Evolutionary conservation across 768 basidiomycete genomes (phyloP), one percentile per base, ranked within the genome.

Genomic region (Leccinum subgranulosum): DNA sequence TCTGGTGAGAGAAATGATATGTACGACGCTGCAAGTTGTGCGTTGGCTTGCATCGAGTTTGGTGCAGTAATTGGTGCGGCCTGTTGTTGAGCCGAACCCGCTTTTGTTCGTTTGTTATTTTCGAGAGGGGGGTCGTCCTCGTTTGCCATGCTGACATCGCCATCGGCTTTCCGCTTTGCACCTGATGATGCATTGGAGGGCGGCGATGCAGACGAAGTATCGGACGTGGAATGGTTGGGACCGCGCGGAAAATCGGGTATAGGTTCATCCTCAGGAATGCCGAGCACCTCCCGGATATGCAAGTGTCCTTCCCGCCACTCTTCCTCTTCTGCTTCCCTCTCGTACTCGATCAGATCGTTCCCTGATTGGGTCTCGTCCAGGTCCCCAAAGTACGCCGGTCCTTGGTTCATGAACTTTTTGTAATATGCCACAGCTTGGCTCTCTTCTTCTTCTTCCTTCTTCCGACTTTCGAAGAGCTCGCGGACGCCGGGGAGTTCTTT

Each of bases 401-500:
- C 91, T 67, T 93, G 92, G 63, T 88, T 85, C 75, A 85, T 83
- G 69, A 94, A 98, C 72, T 91, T 92, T 74, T 90, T 90, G 74
- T 92, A 94, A 67, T 81, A 89, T 0, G 81, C 79, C 19, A 86
- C 74, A 0, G 85, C 82, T 60, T 84, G 84, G 60, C 86, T 92
- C 73, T 97, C 94, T 69, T 97, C 95, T 33, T 92, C 89, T 48
- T 91, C 92, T 51, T 94, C 91, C 64, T 85, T 83, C 74, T 93
- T 90, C 47, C 87, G 83, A 70, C 87, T 86, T 69, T 88, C 79
- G 68, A 98, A 98, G n/a, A 99, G 82, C 72, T 98, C 96, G 57
- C 88, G 87, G 11, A 98, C 93, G 39, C 96, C 95, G 0, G 96
- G 96, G 2, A 99, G 77, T 55, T 98, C 96, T 71, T 93, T 96